These are phyloP conservation scores for Candida tropicalis DNA, from an alignment of 1,139 yeast species.

Conservation along the genomic window DNA sequence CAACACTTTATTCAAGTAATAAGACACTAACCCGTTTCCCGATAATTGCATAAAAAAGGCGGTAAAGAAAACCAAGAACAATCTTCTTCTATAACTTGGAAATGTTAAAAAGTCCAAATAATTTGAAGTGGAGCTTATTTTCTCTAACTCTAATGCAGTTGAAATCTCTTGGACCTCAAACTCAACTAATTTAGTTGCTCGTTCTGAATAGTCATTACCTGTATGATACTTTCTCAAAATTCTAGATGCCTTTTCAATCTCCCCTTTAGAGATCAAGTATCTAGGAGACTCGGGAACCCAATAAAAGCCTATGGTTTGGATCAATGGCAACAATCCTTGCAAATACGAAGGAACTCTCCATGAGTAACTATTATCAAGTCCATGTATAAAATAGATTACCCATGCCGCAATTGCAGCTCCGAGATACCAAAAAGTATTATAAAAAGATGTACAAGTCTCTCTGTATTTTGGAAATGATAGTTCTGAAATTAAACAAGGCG, in stretches of 20 bases:
- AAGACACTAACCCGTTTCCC: slow-evolving; percentile 56
- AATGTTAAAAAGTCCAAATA: slow-evolving; percentile 40
- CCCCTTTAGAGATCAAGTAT: slow-evolving; percentile 39
- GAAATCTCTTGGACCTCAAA: slow-evolving; percentile 51
- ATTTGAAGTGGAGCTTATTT: slow-evolving; percentile 24
- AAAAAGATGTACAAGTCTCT: slow-evolving; percentile 45
- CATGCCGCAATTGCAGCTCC: slow-evolving; percentile 61
- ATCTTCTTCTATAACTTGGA: slow-evolving; percentile 46
- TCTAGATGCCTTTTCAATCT: slow-evolving; percentile 37
- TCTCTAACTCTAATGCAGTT: slow-evolving; percentile 39
- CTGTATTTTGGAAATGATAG: slow-evolving; percentile 52
- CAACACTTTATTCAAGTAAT: slow-evolving; percentile 51
- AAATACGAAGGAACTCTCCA: slow-evolving; percentile 53
- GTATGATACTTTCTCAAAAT: slow-evolving; percentile 47
- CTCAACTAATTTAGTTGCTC: slow-evolving; percentile 38
- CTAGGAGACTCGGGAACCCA: slow-evolving; percentile 53
- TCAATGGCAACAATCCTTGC: slow-evolving; percentile 41
- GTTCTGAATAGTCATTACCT: slow-evolving; percentile 33
- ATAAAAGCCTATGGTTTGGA: slow-evolving; percentile 27
- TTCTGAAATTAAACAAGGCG: slow-evolving; percentile 45
- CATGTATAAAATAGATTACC: slow-evolving; percentile 51
- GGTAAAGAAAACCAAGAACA: slow-evolving; percentile 35
- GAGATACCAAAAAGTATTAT: slow-evolving; percentile 52
- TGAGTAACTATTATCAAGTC: slow-evolving; percentile 27
- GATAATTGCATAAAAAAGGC: slow-evolving; percentile 48